phyloP scores from a whole-genome alignment of 2,329 filamentous ascomycete genomes.

The Exophiala bonariae region DNA sequence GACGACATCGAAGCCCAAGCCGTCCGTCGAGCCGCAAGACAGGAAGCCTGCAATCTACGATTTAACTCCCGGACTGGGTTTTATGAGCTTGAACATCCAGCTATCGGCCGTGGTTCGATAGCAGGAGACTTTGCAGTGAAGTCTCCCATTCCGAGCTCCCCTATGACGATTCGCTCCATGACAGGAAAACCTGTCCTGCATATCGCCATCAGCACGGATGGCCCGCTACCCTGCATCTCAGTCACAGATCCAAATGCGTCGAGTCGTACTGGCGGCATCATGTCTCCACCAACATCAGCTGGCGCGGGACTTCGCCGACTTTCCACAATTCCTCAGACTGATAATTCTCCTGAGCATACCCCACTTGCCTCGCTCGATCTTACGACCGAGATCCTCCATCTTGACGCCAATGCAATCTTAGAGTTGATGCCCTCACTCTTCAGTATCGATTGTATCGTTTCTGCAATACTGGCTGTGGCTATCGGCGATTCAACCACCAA shows the following conservation, averaged over 20 bases:
- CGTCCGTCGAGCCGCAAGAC: constrained; percentile 43
- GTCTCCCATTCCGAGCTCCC: constrained; percentile 7
- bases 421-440: constrained; percentile 47
- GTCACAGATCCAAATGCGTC: constrained; percentile 37
- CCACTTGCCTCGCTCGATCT: constrained; percentile 46
- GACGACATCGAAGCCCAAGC: constrained; percentile 45
- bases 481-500: constrained; percentile 44
- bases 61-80: constrained; percentile 42
- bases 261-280: constrained; percentile 23
- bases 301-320: constrained; percentile 19
- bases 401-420: constrained; percentile 42
- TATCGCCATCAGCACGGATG: constrained; percentile 39
- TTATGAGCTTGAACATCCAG: constrained; percentile 50
- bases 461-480: constrained; percentile 46
- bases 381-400: constrained; percentile 35
- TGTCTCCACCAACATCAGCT: constrained; percentile 20
- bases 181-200: constrained; percentile 35
- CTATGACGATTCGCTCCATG: constrained; percentile 14
- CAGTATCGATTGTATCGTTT: constrained; percentile 48
- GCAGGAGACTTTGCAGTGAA: constrained; percentile 18
- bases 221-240: constrained; percentile 40
- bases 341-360: constrained; percentile 27
- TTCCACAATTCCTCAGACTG: constrained; percentile 41
- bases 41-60: constrained; percentile 47
- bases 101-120: constrained; percentile 33